Base-by-base conservation (phyloP, 768 basidiomycete genomes). In the Collybia mongolica region DNA sequence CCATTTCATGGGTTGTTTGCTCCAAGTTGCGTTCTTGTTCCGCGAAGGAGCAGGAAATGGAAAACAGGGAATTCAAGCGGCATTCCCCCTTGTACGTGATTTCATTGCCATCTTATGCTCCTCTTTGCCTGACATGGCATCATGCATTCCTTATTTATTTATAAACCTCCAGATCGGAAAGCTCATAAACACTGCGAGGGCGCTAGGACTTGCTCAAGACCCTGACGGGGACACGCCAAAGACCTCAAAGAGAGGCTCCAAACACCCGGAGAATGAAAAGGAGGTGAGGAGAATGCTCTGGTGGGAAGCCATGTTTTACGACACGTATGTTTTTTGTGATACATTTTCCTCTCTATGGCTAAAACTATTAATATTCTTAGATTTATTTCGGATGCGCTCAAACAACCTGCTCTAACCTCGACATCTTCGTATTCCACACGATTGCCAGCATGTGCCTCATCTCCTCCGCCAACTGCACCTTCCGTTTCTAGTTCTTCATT, bases 231-330 rank as follows among this genome's bases (percentile, higher is more conserved):
- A 50, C 66, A 38, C 26, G 51, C 46, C 12, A 29, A 43, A 50
- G 29, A 39, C 6, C 1, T 20, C 23, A 49, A 42, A 36, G 32
- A 3, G 32, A 14, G 5, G 5, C 7, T 14, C 14, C 14, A 18
- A 56, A 58, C 23, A 60, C 54, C 37, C 46, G 48, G 52, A 56
- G 53, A 39, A 37, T 49, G 76, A 82, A 45, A 63, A 64, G 41
- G 71, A 72, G 26, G 60, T 60, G 53, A 65, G 65, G 40, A 61
- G 66, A 41, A 59, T 64, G 75, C 64, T 88, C 5, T 90, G 90
- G 87, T 92, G 90, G 90, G 85, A 88, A 46, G 73, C 90, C 9
- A 77, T 82, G 60, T 88, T 80, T 65, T 90, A 83, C 63, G 90
- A 92, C 64, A 60, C 85, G 90, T 90, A 63, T 58, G 86, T 78